A percentile compares a stretch with the other conserved stretches of the same genome.
These are phyloP conservation scores for Yamadazyma spencermartinsiae DNA, from an alignment of 1,139 yeast genomes.

Conservation along the genomic window DNA sequence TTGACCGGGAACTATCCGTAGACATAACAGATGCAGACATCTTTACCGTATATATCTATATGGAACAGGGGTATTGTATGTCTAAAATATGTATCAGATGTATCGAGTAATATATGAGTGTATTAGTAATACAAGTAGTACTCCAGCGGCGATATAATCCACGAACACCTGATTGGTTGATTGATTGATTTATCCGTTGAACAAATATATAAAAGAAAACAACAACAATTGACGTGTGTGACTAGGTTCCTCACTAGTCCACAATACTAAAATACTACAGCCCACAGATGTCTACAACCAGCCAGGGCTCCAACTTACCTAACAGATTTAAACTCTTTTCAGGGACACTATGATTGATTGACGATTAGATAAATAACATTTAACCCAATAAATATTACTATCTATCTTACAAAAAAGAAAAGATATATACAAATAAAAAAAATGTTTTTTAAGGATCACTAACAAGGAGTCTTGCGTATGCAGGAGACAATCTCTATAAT, in stretches of 20 bases:
- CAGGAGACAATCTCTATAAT: neutral
- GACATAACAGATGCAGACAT: constrained; percentile 11
- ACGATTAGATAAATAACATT: neutral
- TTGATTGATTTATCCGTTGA: neutral
- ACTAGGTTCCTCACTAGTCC: too few relatives aligned
- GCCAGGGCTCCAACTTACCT: too few relatives aligned
- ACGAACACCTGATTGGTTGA: neutral
- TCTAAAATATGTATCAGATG: neutral
- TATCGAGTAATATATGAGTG: neutral
- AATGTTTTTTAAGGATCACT: constrained; percentile 1
- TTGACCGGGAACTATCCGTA: constrained; percentile 4
- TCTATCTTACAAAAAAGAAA: neutral
- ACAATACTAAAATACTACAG: too few relatives aligned
- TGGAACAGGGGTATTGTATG: neutral
- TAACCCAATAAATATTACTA: constrained; percentile 1
- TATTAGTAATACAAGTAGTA: neutral
- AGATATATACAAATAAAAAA: neutral
- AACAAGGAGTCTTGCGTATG: neutral
- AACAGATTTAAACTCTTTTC: neutral
- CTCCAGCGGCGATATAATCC: neutral
- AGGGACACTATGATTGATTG: neutral
- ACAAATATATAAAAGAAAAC: too few relatives aligned
- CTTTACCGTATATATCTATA: neutral
- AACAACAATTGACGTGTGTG: too few relatives aligned
- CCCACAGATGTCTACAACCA: too few relatives aligned